Evolutionary conservation across 2,329 filamentous ascomycete species (phyloP).

Genomic region (Botrytis byssoidea): DNA sequence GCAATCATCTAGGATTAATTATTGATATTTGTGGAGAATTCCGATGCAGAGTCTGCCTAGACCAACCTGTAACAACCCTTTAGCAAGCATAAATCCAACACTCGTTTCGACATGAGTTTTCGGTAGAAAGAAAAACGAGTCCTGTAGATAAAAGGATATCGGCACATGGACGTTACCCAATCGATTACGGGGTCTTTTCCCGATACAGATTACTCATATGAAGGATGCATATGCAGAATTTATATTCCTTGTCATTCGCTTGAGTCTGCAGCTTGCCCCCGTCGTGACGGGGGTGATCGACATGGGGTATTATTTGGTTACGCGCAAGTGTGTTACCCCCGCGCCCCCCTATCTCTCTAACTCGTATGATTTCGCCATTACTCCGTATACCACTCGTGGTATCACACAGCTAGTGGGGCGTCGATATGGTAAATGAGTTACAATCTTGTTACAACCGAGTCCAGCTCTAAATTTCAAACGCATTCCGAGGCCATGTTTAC

Average conservation of each 20-base stretch:
- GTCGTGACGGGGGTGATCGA: not conserved
- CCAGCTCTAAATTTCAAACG: not conserved
- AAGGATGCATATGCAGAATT: not conserved
- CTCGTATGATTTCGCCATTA: not conserved
- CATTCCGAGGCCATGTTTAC: not conserved
- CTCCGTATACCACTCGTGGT: not conserved
- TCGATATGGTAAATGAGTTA: not conserved
- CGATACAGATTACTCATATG: not conserved
- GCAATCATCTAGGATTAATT: constrained; percentile 1
- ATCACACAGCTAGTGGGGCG: not conserved
- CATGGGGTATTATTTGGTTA: not conserved
- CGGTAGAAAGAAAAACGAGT: not conserved
- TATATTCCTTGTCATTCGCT: constrained; percentile 1
- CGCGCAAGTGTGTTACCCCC: not conserved
- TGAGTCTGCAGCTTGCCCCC: not conserved
- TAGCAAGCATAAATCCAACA: not conserved
- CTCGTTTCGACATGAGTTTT: not conserved
- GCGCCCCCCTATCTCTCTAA: not conserved
- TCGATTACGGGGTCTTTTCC: not conserved
- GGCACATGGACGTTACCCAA: constrained; percentile 4
- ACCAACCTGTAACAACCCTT: not conserved
- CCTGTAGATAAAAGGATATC: not conserved
- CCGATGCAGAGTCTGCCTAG: not conserved
- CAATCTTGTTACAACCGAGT: not conserved
- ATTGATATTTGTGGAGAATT: constrained; percentile 9